Evolutionary conservation across 768 basidiomycete species (phyloP), one percentile per base, ranked within the genome.

Genomic region (Ephemerocybe angulata): DNA sequence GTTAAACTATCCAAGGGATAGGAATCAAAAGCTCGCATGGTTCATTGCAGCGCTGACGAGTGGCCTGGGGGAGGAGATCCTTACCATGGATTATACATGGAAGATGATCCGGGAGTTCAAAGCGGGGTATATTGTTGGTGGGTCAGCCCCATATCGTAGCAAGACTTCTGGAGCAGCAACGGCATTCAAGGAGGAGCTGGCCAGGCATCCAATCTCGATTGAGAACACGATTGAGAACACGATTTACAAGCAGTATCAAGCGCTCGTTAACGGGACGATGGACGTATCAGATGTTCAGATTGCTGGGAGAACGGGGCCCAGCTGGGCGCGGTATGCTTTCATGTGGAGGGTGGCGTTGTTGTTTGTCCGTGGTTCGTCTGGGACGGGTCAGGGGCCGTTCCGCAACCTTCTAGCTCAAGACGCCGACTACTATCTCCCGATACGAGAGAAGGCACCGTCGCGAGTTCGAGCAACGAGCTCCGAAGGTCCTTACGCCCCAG

Each of bases 371-470:
- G 19, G 22, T 42, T 21, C 40, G 6, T 10, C 8, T 10, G 40
- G 10, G 21, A 13, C 12, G 6, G 10, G 12, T 5, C 5, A 17
- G 4, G 15, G 28, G 22, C 11, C 15, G 21, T 47, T 47, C 22
- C 24, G 8, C 6, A 22, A 6, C 24, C 24, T 30, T 25, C 46
- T 47, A 24, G 21, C 4, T 13, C 6, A 30, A 25, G 46, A 47
- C 12, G 24, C 12, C 4, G 46, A 47, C 28, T 47, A 11, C 28
- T 47, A 47, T 19, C 55, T 56, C 12, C 55, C 50, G 19, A 50
- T 56, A 19, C 41, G 50, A 17, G 50, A 56, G n/a, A 12, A 17
- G 27, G 49, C 50, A 31, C 29, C 55, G 25, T 37, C 50, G 3
- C 50, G 48, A n/a, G 22, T 44, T 24, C 40, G 28, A 2, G 27